These are phyloP conservation scores for Brassica carinata DNA, from an alignment of 345 rosid species.

Conservation along the genomic window DNA sequence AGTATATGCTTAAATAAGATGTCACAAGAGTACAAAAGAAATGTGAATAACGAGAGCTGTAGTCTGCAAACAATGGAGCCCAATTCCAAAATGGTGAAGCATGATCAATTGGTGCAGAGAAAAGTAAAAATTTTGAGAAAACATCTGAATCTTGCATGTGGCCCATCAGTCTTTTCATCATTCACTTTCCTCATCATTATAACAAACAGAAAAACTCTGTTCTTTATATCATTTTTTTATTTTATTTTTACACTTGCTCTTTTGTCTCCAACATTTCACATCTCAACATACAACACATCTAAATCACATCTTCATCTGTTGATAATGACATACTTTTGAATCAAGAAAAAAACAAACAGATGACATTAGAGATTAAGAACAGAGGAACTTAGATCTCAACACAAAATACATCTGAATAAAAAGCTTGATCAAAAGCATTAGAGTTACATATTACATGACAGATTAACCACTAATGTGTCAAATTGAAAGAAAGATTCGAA, in stretches of 20 bases:
- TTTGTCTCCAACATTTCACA: constrained; percentile 28
- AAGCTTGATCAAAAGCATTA: constrained; percentile 16
- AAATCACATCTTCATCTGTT: constrained; percentile 12
- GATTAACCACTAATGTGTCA: constrained; percentile 25
- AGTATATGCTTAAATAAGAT: neutral
- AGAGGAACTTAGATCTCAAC: constrained; percentile 9
- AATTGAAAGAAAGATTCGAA: neutral
- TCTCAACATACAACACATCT: constrained; percentile 30
- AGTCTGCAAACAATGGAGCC: constrained; percentile 30
- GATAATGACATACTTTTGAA: neutral
- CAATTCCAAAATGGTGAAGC: constrained; percentile 33
- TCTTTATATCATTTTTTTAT: constrained; percentile 24
- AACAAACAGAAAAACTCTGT: constrained; percentile 31
- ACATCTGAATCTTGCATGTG: constrained; percentile 46
- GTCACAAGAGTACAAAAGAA: neutral
- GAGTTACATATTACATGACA: constrained; percentile 12
- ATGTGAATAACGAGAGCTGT: constrained; percentile 24
- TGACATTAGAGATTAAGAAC: constrained; percentile 6
- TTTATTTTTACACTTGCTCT: no score
- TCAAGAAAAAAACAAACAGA: neutral
- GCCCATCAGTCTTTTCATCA: constrained; percentile 39
- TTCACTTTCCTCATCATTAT: constrained; percentile 36
- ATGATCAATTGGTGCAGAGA: constrained; percentile 36
- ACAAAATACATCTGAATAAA: constrained; percentile 8
- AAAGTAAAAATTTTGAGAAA: constrained; percentile 7